Conservation (phyloP, 2,329 filamentous ascomycete species). For the Geosmithia flava region DNA sequence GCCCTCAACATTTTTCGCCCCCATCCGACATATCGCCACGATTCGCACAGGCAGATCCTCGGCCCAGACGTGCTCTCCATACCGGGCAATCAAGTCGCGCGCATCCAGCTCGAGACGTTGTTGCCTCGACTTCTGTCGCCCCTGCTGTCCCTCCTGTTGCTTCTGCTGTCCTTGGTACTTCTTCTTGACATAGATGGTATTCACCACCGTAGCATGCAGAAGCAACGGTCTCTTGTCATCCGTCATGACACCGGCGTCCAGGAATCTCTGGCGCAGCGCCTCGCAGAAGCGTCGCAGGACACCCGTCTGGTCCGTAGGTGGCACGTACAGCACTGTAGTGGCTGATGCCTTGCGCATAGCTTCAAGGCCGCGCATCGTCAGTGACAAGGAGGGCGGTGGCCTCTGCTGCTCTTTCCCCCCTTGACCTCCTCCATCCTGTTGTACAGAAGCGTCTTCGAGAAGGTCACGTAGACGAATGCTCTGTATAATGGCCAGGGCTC, state of each 20-base stretch:
- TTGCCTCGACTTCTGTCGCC: slow-evolving; percentile 7
- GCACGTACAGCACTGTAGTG: slow-evolving; percentile 53
- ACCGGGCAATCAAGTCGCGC: slow-evolving; percentile 41
- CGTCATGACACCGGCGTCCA: slow-evolving; percentile 39
- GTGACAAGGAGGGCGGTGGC: slow-evolving; percentile 11
- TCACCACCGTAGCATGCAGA: slow-evolving; percentile 75
- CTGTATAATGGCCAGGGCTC: slow-evolving; percentile 25
- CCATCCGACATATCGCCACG: slow-evolving; percentile 78
- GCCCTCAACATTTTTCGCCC: slow-evolving; percentile 53
- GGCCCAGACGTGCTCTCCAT: slow-evolving; percentile 59
- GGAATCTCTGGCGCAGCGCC: slow-evolving; percentile 40
- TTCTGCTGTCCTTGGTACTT: slow-evolving; percentile 9
- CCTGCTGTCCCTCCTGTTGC: slow-evolving; percentile 5
- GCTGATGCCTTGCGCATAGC: slow-evolving; percentile 47
- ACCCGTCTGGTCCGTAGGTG: slow-evolving; percentile 37
- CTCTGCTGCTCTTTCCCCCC: neutral
- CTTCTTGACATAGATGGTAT: slow-evolving; percentile 61
- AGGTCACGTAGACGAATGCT: slow-evolving; percentile 25
- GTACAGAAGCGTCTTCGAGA: slow-evolving; percentile 13
- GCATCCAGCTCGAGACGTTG: slow-evolving; percentile 40
- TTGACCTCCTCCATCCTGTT: neutral
- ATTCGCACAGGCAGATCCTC: slow-evolving; percentile 52
- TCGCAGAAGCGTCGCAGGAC: slow-evolving; percentile 45
- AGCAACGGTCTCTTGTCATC: slow-evolving; percentile 51
- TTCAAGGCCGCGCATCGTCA: slow-evolving; percentile 42